A percentile compares a stretch with the other conserved stretches of the same genome.
phyloP scores from a whole-genome alignment of 495 filamentous ascomycete species.

The Lindgomyces ingoldianus region DNA sequence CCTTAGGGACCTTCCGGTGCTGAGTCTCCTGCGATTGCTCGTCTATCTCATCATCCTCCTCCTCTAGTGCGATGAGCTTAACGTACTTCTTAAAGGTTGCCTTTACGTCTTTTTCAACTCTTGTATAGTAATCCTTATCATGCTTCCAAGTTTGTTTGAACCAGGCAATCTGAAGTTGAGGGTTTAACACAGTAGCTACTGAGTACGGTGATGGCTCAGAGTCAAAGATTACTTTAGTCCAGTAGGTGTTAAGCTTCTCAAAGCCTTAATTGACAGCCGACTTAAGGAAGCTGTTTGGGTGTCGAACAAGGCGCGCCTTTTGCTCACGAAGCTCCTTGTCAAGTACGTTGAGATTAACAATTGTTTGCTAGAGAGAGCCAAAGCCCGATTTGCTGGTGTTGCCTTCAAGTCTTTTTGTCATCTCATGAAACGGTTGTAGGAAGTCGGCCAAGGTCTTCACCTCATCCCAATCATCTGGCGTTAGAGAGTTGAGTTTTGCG shows the following conservation, averaged over 20 bases:
- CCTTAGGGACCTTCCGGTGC: background rate
- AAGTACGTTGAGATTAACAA: background rate
- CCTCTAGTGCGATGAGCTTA: constrained; percentile 1
- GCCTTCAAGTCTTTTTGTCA: background rate
- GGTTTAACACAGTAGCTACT: background rate
- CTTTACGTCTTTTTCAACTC: constrained; percentile 1
- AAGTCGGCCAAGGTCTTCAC: background rate
- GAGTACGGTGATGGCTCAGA: background rate
- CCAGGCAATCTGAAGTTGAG: background rate
- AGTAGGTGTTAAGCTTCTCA: background rate
- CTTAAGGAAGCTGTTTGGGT: constrained; percentile 1
- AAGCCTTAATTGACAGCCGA: background rate
- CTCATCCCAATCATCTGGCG: background rate
- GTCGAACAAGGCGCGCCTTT: background rate
- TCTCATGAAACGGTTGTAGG: background rate
- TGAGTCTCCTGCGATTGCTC: background rate
- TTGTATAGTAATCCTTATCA: background rate
- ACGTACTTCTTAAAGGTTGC: constrained; percentile 1
- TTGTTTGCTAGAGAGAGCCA: background rate
- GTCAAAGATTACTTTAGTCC: background rate
- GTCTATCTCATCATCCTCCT: background rate
- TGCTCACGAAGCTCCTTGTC: background rate
- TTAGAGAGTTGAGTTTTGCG: background rate
- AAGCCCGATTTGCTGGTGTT: constrained; percentile 1
- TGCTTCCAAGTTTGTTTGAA: constrained; percentile 1